Conservation (phyloP, 331 rosid species). For the Phaseolus coccineus region DNA sequence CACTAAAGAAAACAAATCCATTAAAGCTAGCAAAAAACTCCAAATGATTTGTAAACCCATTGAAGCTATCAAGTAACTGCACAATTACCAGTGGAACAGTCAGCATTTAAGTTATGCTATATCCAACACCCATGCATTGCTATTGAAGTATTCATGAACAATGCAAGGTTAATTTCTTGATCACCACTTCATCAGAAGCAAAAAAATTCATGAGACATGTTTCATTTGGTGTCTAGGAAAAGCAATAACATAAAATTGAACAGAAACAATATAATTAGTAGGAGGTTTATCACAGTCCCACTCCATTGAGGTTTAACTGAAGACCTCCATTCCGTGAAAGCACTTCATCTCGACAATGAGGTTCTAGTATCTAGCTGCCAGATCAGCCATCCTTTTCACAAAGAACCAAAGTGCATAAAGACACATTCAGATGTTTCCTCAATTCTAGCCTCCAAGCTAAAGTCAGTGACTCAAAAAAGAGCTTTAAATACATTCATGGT, state of each 20-base stretch:
- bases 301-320: background rate
- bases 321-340: background rate
- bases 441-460: background rate
- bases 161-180: background rate
- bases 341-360: background rate
- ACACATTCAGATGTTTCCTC: slow-evolving; percentile 20
- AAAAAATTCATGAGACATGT: slow-evolving; percentile 13
- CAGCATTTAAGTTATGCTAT: slow-evolving; percentile 9
- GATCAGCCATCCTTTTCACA: background rate
- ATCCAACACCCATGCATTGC: background rate
- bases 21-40: slow-evolving; percentile 73
- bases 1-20: slow-evolving; percentile 76
- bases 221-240: background rate
- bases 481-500: background rate
- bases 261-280: background rate
- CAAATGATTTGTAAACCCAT: slow-evolving; percentile 88
- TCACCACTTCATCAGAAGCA: background rate
- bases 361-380: background rate
- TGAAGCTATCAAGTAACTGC: slow-evolving; percentile 86
- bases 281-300: background rate
- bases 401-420: slow-evolving; percentile 15
- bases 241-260: background rate
- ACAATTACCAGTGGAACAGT: slow-evolving; percentile 38
- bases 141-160: slow-evolving; percentile 5
- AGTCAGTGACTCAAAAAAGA: background rate